Evolutionary conservation across 148 eudicot genomes (phyloP).

Genomic region (Amaranthus hypochondriacus): DNA sequence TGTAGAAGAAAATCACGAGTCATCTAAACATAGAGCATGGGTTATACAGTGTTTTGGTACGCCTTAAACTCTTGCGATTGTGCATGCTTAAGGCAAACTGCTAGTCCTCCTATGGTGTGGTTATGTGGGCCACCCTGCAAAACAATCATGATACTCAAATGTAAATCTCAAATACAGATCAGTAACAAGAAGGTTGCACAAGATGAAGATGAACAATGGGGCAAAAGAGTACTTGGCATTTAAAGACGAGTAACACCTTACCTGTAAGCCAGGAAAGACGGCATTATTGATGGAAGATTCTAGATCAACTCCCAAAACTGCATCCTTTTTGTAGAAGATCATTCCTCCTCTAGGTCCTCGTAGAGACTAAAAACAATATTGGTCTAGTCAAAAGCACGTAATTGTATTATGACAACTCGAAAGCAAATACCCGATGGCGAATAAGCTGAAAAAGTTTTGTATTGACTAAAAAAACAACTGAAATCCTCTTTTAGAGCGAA

Average conservation of each 20-base stretch:
- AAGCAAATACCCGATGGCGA: neutral
- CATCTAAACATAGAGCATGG: conserved; percentile 9
- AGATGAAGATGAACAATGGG: neutral
- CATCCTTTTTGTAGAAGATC: conserved; percentile 84
- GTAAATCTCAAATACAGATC: neutral
- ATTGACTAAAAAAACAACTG: neutral
- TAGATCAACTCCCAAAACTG: conserved; percentile 70
- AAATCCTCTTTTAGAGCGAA: neutral
- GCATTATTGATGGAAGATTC: conserved; percentile 87
- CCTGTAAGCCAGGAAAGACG: conserved; percentile 92
- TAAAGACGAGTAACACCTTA: conserved; percentile 17
- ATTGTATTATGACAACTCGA: neutral
- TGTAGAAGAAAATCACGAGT: neutral
- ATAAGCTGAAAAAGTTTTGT: neutral
- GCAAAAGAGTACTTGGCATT: neutral
- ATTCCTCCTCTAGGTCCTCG: conserved; percentile 98
- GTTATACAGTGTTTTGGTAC: conserved; percentile 61
- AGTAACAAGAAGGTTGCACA: neutral
- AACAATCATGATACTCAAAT: neutral
- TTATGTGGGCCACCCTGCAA: conserved; percentile 95
- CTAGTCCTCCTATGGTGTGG: conserved; percentile 89
- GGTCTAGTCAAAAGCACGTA: conserved; percentile 5
- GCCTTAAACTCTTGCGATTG: conserved; percentile 68
- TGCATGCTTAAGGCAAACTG: conserved; percentile 81
- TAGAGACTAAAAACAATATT: conserved; percentile 46